Percentiles rank a stretch among this genome's conserved stretches.
Evolutionary conservation across 2,329 filamentous ascomycete species (phyloP).

Genomic region (Fusarium globosum): DNA sequence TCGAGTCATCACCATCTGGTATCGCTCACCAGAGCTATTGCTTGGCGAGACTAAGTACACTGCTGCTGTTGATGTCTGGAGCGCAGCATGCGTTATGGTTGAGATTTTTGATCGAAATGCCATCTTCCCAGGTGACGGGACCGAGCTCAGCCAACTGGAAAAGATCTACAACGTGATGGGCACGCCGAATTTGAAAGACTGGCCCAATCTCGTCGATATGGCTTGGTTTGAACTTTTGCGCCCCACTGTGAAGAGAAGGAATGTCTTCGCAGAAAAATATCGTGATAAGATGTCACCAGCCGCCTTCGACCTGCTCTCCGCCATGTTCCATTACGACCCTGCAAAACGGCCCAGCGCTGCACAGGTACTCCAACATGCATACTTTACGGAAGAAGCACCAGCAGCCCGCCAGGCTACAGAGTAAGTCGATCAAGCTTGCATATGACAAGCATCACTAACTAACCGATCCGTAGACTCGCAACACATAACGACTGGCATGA

Average conservation of each 20-base stretch:
- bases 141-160: slow-evolving; percentile 95
- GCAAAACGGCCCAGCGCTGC: slow-evolving; percentile 83
- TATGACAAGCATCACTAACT: slow-evolving; percentile 35
- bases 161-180: slow-evolving; percentile 96
- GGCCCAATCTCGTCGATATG: slow-evolving; percentile 93
- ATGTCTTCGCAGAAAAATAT: slow-evolving; percentile 86
- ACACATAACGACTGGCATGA: slow-evolving; percentile 96
- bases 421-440: slow-evolving; percentile 63
- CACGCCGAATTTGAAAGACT: slow-evolving; percentile 84
- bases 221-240: slow-evolving; percentile 95
- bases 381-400: slow-evolving; percentile 88
- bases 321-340: slow-evolving; percentile 93
- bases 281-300: slow-evolving; percentile 79
- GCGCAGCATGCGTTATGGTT: slow-evolving; percentile 93
- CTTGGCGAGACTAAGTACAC: slow-evolving; percentile 92
- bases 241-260: slow-evolving; percentile 77
- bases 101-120: slow-evolving; percentile 95
- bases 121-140: slow-evolving; percentile 94
- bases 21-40: slow-evolving; percentile 78
- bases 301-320: slow-evolving; percentile 82
- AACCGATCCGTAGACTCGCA: slow-evolving; percentile 68
- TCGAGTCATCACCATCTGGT: slow-evolving; percentile 99
- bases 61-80: slow-evolving; percentile 94
- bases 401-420: slow-evolving; percentile 80
- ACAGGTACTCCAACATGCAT: slow-evolving; percentile 85